These are phyloP conservation scores for Dioszegia crocea DNA, from an alignment of 768 basidiomycete species.

Conservation along the genomic window DNA sequence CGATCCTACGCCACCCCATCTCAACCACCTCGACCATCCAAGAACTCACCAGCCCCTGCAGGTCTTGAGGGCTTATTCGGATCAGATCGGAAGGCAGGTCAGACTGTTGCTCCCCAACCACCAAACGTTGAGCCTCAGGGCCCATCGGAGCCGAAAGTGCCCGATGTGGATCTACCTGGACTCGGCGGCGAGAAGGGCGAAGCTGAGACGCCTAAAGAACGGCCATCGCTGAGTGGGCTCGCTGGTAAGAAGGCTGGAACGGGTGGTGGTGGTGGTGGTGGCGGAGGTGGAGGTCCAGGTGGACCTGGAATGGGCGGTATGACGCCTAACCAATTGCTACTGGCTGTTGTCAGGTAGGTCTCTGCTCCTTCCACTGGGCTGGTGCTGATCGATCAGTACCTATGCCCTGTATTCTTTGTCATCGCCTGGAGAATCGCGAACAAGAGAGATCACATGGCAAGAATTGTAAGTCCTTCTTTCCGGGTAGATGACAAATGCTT, in stretches of 20 bases:
- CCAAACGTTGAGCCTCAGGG: slow-evolving; percentile 36
- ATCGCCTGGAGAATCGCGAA: slow-evolving; percentile 33
- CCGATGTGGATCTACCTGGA: slow-evolving; percentile 35
- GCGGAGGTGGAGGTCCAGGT: slow-evolving; percentile 28
- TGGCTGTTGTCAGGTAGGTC: slow-evolving; percentile 35
- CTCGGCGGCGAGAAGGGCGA: not conserved
- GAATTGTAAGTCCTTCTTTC: slow-evolving; percentile 60
- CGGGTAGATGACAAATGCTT: not conserved
- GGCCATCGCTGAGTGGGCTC: slow-evolving; percentile 32
- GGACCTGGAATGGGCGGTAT: slow-evolving; percentile 34
- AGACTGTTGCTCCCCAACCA: slow-evolving; percentile 38
- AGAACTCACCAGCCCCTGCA: slow-evolving; percentile 34
- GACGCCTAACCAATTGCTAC: slow-evolving; percentile 44
- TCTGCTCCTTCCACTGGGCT: not conserved
- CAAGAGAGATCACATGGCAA: slow-evolving; percentile 98
- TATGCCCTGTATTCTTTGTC: slow-evolving; percentile 41
- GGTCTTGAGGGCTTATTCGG: slow-evolving; percentile 42
- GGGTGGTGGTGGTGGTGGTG: slow-evolving; percentile 35
- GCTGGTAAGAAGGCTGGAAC: slow-evolving; percentile 39
- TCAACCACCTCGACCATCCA: slow-evolving; percentile 24
- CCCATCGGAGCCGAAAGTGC: slow-evolving; percentile 35
- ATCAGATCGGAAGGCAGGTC: slow-evolving; percentile 13
- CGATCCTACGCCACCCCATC: slow-evolving; percentile 38
- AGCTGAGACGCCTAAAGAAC: slow-evolving; percentile 16
- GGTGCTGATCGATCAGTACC: slow-evolving; percentile 22